A percentile compares a stretch with the other conserved stretches of the same genome.
Conservation (phyloP, 129 eudicot species). For the Saposhnikovia divaricata region DNA sequence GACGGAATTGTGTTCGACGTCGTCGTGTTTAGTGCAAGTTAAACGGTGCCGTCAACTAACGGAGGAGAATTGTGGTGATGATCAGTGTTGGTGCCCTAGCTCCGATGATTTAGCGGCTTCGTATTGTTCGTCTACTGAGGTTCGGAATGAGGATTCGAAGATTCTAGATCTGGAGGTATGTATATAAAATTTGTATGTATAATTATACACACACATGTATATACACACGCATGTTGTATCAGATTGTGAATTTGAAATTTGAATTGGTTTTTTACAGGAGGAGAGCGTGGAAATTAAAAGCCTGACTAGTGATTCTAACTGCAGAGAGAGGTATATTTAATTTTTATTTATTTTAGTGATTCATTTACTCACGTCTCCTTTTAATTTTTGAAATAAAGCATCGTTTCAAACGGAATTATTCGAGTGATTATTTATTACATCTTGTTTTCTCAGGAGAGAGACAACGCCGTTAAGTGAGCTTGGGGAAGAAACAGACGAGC, state of each 20-base stretch:
- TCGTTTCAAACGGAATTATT: slow-evolving; percentile 22
- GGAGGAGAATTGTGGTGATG: slow-evolving; percentile 18
- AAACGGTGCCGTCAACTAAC: slow-evolving; percentile 17
- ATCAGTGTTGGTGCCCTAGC: slow-evolving; percentile 19
- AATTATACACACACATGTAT: background rate
- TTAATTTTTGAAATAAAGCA: slow-evolving; percentile 12
- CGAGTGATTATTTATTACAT: background rate
- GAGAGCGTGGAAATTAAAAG: slow-evolving; percentile 27
- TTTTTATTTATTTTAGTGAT: slow-evolving; percentile 9
- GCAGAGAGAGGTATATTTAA: slow-evolving; percentile 32
- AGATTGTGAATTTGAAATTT: slow-evolving; percentile 11
- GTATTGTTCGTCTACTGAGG: slow-evolving; percentile 51
- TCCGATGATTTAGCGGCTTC: slow-evolving; percentile 31
- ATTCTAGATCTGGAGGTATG: slow-evolving; percentile 64
- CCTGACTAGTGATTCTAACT: slow-evolving; percentile 22
- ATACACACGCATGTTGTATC: background rate
- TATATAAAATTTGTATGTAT: background rate
- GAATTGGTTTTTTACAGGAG: slow-evolving; percentile 22
- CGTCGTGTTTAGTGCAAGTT: slow-evolving; percentile 25
- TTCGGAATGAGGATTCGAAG: slow-evolving; percentile 12
- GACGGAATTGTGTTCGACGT: slow-evolving; percentile 29
- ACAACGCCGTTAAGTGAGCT: slow-evolving; percentile 34
- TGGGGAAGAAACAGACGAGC: slow-evolving; percentile 31
- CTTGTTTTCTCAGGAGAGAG: slow-evolving; percentile 34
- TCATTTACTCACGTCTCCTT: slow-evolving; percentile 17